Evolutionary conservation across 345 rosid species (phyloP), one percentile per base, ranked within the genome.

Genomic region (Streptanthus diversifolius): DNA sequence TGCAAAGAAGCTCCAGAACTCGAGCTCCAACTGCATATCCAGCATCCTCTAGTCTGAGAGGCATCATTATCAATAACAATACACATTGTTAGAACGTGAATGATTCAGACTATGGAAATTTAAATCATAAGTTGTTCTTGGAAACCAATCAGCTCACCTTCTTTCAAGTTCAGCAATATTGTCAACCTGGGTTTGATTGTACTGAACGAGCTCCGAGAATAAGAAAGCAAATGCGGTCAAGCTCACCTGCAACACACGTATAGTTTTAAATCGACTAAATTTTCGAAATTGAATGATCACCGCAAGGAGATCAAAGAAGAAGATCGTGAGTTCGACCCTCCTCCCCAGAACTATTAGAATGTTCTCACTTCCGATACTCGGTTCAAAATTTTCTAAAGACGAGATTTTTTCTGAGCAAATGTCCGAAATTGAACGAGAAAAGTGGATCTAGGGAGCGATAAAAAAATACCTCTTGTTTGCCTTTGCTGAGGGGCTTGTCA

Each of bases 111-210:
- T 21, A 8, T 4, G 8, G 17, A 30, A 51, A 51, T 1, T 0
- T 14, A 47, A 7, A 35, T 18, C 52, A 17, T 1, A 63, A 44
- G 13, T 40, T 21, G 9, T 2, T 7, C 9, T 32, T 5, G 29
- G 37, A 52, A 71, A 37, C 13, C 4, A 32, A 35, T 14, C 48
- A 70, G 36, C 32, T 63, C 60, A 92, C 99, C 99, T 87, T 73
- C 98, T 76, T 73, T 92, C 99, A 70, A 95, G 80, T 71, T 95
- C 99, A 14, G 92, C 91, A 59, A 95, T 90, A 77, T 95, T 95
- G 74, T 92, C 98, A 70, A 95, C 98, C 79, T 90, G 97, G 2
- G 99, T 90, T 76, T 95, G 98, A 77, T 87, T 90, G 77, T 95
- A 95, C 83, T 90, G 99, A 63, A 95, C 97, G 39, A 95, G 98